phyloP scores from a whole-genome alignment of 768 basidiomycete genomes.

The Lyophyllum shimeji region DNA sequence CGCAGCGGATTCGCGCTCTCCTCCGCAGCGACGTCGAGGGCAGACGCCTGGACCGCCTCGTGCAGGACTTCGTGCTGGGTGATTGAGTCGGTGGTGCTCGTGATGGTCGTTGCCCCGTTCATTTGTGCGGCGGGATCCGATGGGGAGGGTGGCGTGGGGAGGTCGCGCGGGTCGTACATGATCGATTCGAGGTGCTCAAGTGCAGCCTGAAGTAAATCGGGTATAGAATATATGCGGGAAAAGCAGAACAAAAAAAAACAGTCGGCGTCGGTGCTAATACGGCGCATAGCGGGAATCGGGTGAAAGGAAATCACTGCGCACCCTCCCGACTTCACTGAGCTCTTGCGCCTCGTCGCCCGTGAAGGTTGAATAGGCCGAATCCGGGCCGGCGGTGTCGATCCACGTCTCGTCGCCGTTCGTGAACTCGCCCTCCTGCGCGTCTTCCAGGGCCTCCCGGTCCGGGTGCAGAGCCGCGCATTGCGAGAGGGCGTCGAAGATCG shows the following conservation, averaged over 20 bases:
- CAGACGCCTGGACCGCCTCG: background rate
- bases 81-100: too few species aligned
- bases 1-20: background rate
- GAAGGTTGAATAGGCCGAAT: slow-evolving; percentile 50
- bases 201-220: slow-evolving; percentile 56
- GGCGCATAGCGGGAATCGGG: slow-evolving; percentile 77
- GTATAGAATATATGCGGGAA: background rate
- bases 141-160: too few species aligned
- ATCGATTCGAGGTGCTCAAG: slow-evolving; percentile 83
- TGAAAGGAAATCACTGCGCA: slow-evolving; percentile 88
- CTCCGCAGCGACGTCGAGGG: background rate
- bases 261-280: slow-evolving; percentile 65
- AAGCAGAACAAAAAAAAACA: slow-evolving; percentile 18
- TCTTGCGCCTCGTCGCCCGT: slow-evolving; percentile 65
- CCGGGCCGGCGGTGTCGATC: slow-evolving; percentile 33
- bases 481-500: slow-evolving; percentile 86
- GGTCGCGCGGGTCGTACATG: slow-evolving; percentile 54
- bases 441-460: slow-evolving; percentile 42
- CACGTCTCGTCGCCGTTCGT: slow-evolving; percentile 50
- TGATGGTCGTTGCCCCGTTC: too few species aligned
- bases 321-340: slow-evolving; percentile 86
- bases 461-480: slow-evolving; percentile 85
- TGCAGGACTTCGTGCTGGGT: too few species aligned
- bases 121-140: too few species aligned
- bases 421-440: slow-evolving; percentile 35